Conservation (phyloP, 306 rosid genomes). For the Canavalia gladiata region DNA sequence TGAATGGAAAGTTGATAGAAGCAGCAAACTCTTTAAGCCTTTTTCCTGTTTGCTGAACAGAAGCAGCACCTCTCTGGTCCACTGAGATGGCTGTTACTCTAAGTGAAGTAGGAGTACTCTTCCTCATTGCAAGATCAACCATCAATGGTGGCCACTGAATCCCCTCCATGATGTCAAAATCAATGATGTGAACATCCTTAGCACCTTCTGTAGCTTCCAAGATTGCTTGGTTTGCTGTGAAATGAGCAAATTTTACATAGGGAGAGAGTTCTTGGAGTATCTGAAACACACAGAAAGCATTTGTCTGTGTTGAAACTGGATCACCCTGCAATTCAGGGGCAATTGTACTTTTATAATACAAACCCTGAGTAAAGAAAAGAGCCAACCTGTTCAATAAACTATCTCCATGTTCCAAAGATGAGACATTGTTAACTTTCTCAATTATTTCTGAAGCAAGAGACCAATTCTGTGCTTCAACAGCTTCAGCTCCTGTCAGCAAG, state of each 20-base stretch:
- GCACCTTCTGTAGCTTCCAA: conserved; percentile 65
- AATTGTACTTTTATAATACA: conserved; percentile 50
- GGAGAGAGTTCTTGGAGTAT: conserved; percentile 76
- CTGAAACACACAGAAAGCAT: conserved; percentile 56
- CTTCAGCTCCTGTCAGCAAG: conserved; percentile 75
- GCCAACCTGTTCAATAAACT: conserved; percentile 63
- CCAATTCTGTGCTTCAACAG: conserved; percentile 69
- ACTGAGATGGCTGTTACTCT: conserved; percentile 64
- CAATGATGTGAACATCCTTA: conserved; percentile 64
- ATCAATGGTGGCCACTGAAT: conserved; percentile 79
- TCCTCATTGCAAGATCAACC: conserved; percentile 68
- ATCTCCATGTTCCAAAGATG: conserved; percentile 46
- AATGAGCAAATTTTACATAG: conserved; percentile 71
- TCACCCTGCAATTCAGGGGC: conserved; percentile 41
- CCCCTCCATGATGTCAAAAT: conserved; percentile 81
- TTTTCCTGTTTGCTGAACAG: conserved; percentile 64
- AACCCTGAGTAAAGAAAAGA: conserved; percentile 63
- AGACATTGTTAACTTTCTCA: conserved; percentile 53
- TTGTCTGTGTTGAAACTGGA: conserved; percentile 43
- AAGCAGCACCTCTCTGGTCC: conserved; percentile 46
- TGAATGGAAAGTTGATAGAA: conserved; percentile 61
- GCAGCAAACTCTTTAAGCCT: conserved; percentile 69
- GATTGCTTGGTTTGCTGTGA: conserved; percentile 81
- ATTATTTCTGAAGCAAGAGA: conserved; percentile 54
- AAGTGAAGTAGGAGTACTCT: conserved; percentile 48